Percentiles rank a stretch among this genome's conserved stretches.
Conservation (phyloP, 2,329 filamentous ascomycete species). For the Talaromyces islandicus region DNA sequence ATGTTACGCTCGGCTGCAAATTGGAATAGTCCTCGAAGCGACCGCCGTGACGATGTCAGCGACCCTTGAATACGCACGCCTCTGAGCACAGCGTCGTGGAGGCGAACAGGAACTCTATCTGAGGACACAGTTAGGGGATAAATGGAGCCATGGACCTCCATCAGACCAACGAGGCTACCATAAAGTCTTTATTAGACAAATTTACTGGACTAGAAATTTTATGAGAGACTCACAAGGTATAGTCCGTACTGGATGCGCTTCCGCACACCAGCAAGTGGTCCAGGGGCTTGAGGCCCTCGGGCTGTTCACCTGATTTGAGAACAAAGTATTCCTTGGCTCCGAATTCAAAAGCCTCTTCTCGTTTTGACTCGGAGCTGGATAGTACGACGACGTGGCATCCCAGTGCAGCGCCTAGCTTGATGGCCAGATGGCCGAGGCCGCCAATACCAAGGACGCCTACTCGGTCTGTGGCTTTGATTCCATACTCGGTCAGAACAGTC, state of each 20-base stretch:
- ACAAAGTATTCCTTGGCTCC: slow-evolving; percentile 60
- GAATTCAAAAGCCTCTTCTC: slow-evolving; percentile 32
- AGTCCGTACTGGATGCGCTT: slow-evolving; percentile 1
- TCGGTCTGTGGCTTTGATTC: slow-evolving; percentile 59
- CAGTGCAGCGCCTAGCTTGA: slow-evolving; percentile 63
- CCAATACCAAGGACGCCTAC: slow-evolving; percentile 69
- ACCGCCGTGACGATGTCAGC: background rate
- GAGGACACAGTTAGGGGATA: slow-evolving; percentile 6
- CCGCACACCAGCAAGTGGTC: slow-evolving; percentile 4
- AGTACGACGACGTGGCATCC: slow-evolving; percentile 50
- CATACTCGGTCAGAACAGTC: slow-evolving; percentile 51
- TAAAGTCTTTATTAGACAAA: background rate
- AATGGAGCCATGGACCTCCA: slow-evolving; percentile 3
- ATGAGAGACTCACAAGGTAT: background rate
- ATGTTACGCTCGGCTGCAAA: background rate
- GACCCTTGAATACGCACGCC: slow-evolving; percentile 4
- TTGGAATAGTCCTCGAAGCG: background rate
- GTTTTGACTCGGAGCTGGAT: slow-evolving; percentile 22
- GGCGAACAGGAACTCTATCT: background rate
- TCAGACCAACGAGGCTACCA: background rate
- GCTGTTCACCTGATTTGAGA: slow-evolving; percentile 46
- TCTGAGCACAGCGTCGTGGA: background rate
- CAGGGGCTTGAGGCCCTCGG: slow-evolving; percentile 54
- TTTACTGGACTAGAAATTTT: too few species aligned
- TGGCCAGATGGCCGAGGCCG: slow-evolving; percentile 62